A percentile compares a stretch with the other conserved stretches of the same genome.
Evolutionary conservation across 441 rosid genomes (phyloP).

Genomic region (Pelargonium exstipulatum): DNA sequence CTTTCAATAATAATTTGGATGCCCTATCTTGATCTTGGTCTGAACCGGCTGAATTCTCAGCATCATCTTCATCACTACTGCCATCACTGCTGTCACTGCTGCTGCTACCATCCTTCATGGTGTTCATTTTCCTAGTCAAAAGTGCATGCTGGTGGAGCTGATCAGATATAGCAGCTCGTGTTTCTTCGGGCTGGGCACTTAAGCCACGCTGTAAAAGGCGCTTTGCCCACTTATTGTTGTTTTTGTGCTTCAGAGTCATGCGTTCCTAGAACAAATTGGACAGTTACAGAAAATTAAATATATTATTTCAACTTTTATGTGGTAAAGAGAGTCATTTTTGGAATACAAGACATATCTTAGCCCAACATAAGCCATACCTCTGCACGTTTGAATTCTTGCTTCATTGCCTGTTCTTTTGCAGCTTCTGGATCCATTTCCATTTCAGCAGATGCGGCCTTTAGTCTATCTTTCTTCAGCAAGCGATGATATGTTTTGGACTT

Average conservation of each 20-base stretch:
- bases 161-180: constrained; percentile 71
- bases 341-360: neutral
- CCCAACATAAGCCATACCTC: constrained; percentile 44
- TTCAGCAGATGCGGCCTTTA: constrained; percentile 39
- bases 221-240: constrained; percentile 76
- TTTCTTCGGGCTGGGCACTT: constrained; percentile 64
- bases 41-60: constrained; percentile 33
- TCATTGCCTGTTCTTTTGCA: constrained; percentile 72
- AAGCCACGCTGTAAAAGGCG: constrained; percentile 67
- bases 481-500: constrained; percentile 90
- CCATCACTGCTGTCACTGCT: constrained; percentile 52
- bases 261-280: constrained; percentile 58
- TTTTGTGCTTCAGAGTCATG: constrained; percentile 70
- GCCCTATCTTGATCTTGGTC: constrained; percentile 40
- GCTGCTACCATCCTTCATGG: constrained; percentile 50
- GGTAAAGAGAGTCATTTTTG: constrained; percentile 1
- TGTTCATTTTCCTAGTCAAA: constrained; percentile 80
- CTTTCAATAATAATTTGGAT: constrained; percentile 50
- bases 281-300: constrained; percentile 5
- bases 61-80: constrained; percentile 59
- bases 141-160: constrained; percentile 66
- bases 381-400: constrained; percentile 69
- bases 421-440: constrained; percentile 71
- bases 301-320: neutral
- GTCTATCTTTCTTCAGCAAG: constrained; percentile 56